Conservation (phyloP, 495 filamentous ascomycete species). For the Lophiotrema nucula region DNA sequence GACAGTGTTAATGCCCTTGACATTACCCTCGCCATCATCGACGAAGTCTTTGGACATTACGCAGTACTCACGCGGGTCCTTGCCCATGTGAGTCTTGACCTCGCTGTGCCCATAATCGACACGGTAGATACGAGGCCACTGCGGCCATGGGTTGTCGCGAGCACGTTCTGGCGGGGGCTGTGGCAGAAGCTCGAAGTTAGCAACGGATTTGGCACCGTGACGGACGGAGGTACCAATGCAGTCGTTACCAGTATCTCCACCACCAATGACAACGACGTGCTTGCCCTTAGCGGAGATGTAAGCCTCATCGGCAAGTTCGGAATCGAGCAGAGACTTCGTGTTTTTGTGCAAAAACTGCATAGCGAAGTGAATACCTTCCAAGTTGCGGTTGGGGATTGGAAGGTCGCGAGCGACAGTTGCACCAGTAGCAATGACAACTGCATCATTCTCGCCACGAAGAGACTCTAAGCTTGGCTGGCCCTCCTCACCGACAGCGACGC, state of each 20-base stretch:
- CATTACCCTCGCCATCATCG: conserved; percentile 80
- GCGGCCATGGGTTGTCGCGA: conserved; percentile 97
- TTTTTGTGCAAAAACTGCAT: conserved; percentile 99
- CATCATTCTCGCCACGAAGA: conserved; percentile 74
- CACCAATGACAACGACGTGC: conserved; percentile 95
- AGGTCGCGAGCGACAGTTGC: conserved; percentile 96
- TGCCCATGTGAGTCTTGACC: conserved; percentile 95
- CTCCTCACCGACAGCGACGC: conserved; percentile 76
- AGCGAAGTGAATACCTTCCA: conserved; percentile 93
- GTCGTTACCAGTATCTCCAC: conserved; percentile 98
- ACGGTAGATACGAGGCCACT: conserved; percentile 98
- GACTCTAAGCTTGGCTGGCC: conserved; percentile 71
- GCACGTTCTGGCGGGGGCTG: conserved; percentile 93
- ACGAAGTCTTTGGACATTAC: conserved; percentile 99
- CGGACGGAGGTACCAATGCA: conserved; percentile 98
- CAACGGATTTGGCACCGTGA: conserved; percentile 93
- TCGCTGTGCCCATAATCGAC: conserved; percentile 97
- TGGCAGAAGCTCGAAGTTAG: conserved; percentile 96
- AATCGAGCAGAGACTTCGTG: conserved; percentile 97
- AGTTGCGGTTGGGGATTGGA: conserved; percentile 84
- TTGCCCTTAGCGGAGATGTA: conserved; percentile 98
- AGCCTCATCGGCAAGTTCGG: conserved; percentile 75
- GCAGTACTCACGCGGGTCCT: conserved; percentile 96
- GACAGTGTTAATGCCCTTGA: conserved; percentile 96
- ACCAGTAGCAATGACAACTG: conserved; percentile 94